Conservation (phyloP, 169 alveolate species). For the Plasmodium reichenowi region DNA sequence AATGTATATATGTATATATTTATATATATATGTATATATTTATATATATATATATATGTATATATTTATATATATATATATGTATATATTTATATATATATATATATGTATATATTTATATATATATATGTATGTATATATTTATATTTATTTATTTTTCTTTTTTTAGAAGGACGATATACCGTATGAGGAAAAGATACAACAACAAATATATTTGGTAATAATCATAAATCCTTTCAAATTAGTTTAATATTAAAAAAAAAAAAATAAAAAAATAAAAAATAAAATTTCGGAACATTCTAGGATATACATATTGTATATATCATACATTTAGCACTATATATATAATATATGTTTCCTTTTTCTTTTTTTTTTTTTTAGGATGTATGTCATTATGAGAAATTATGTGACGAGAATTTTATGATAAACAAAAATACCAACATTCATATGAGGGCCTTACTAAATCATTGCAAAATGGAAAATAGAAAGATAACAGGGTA, state of each 20-base stretch:
- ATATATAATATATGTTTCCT: neutral
- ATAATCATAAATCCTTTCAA: slow-evolving; percentile 1
- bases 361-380: slow-evolving; percentile 5
- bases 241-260: neutral
- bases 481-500: slow-evolving; percentile 3
- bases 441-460: slow-evolving; percentile 28
- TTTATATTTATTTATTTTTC: neutral
- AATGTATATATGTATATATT: neutral
- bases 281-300: neutral
- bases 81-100: neutral
- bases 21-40: no score
- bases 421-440: slow-evolving; percentile 34
- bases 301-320: no score
- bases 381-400: slow-evolving; percentile 69
- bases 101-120: neutral
- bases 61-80: neutral
- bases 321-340: neutral
- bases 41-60: no score
- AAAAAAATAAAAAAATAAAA: neutral
- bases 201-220: slow-evolving; percentile 67
- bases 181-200: slow-evolving; percentile 66
- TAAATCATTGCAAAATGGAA: slow-evolving; percentile 13
- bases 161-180: slow-evolving; percentile 34
- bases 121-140: neutral
- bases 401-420: slow-evolving; percentile 53